Evolutionary conservation across 257 asterid genomes (phyloP), one percentile per base, ranked within the genome.

Genomic region (Fraxinus anomala): DNA sequence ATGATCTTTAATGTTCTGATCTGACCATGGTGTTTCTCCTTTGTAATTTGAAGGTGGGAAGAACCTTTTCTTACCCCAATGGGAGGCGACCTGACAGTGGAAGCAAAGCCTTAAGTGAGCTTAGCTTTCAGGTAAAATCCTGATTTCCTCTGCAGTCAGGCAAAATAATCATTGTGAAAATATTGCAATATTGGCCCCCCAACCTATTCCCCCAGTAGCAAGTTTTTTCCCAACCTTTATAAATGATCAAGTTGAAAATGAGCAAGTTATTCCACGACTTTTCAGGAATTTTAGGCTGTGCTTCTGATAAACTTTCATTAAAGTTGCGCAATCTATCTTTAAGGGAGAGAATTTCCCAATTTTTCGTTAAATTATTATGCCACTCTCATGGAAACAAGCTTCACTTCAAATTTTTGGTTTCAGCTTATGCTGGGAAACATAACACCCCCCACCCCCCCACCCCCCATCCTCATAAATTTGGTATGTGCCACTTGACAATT

Each of bases 1-100:
- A 63, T 8, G 69, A 23, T 26, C 23, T 70, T 26, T 65, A 66
- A 24, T 73, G 33, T 47, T 78, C 79, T 80, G 75, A 85, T 78
- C 79, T 80, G 75, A 85, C 42, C 33, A 17, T 34, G 74, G 76
- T 54, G 51, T 75, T 49, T 42, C 74, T 59, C 77, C 24, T 34
- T 61, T 68, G 61, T 76, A 10, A 21, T 76, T 12, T 81, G 68
- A 84, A 94, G 98, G 97, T 91, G 81, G 98, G 96, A 23, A 92
- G 74, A 76, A 91, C 98, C 49, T 87, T 51, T 67, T 94, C 98
- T 68, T 85, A 86, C 79, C 96, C 97, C 4, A 92, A 90, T 66
- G 83, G 72, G n/a, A 91, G 98, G 84, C 87, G 97, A 69, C 93
- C 93, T 39, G 98, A 94, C 72, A 81, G 85, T 76, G 97, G 97